Conservation (phyloP, 345 rosid genomes). For the Eucalyptus paniculata region DNA sequence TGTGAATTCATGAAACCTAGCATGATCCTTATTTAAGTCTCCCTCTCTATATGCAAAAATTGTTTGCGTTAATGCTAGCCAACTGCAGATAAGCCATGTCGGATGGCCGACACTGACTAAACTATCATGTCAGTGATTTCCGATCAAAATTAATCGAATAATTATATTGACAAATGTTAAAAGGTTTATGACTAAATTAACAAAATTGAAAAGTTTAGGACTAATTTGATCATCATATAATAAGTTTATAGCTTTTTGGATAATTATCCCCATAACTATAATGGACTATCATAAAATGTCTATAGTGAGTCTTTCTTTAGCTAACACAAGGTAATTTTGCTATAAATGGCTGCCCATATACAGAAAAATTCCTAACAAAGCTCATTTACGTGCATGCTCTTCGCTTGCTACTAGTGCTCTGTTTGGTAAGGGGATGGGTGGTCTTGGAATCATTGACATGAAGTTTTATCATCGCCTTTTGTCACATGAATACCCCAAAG, state of each 20-base stretch:
- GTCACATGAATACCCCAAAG: not conserved
- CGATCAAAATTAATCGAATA: rapidly evolving
- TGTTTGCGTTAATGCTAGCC: rapidly evolving
- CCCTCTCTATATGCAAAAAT: not conserved
- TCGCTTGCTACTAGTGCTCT: not conserved
- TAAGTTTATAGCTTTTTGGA: not conserved
- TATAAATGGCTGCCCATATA: not conserved
- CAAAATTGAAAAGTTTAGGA: too few species aligned
- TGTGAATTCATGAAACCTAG: not conserved
- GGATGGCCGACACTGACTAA: rapidly evolving
- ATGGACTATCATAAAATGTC: not conserved
- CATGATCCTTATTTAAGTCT: not conserved
- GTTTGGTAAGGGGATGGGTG: not conserved
- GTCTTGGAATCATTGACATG: not conserved
- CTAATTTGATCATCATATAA: rapidly evolving
- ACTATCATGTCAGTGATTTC: rapidly evolving
- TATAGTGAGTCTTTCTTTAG: not conserved
- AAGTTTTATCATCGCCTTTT: not conserved
- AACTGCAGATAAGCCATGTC: rapidly evolving
- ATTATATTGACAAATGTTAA: not conserved
- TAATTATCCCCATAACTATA: not conserved
- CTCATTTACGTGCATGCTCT: not conserved
- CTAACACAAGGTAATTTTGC: not conserved
- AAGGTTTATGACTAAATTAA: not conserved
- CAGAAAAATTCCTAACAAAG: not conserved